Evolutionary conservation across 352 stramenopile genomes (phyloP).

Genomic region (Phytophthora pseudosyringae): DNA sequence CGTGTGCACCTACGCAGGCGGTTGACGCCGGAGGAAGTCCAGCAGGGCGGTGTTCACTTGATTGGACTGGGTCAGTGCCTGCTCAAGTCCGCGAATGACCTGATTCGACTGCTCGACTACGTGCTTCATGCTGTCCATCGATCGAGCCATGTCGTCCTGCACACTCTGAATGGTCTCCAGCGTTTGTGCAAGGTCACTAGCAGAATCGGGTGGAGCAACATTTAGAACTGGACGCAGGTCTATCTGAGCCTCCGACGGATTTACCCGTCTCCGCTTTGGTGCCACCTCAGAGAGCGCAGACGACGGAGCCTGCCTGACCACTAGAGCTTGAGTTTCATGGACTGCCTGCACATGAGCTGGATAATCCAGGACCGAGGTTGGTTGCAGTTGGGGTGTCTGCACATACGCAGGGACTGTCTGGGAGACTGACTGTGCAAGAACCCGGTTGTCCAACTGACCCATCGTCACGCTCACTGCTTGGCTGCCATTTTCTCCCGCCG

Average conservation of each 20-base stretch:
- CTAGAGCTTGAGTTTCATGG: conserved; percentile 7
- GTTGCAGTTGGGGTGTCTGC: not conserved
- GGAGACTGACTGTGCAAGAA: not conserved
- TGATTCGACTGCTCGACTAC: conserved; percentile 37
- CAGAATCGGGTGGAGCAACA: not conserved
- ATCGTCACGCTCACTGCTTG: not conserved
- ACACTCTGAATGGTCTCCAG: conserved; percentile 30
- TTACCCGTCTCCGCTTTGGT: conserved; percentile 22
- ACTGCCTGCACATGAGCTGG: conserved; percentile 5
- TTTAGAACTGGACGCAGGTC: not conserved
- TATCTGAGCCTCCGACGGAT: not conserved
- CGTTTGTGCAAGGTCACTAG: conserved; percentile 11
- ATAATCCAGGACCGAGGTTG: not conserved
- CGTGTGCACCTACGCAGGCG: conserved; percentile 8
- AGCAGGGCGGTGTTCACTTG: conserved; percentile 38
- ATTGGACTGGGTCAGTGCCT: conserved; percentile 34
- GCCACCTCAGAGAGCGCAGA: not conserved
- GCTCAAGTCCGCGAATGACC: conserved; percentile 27
- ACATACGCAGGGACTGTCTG: not conserved
- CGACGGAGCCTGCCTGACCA: not conserved
- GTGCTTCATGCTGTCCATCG: conserved; percentile 34
- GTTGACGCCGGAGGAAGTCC: conserved; percentile 25
- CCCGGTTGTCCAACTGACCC: not conserved
- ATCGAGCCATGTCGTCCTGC: conserved; percentile 32
- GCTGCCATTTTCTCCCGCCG: not conserved